Conservation (phyloP, 2,329 filamentous ascomycete species). For the Stachybotrys echinatus region DNA sequence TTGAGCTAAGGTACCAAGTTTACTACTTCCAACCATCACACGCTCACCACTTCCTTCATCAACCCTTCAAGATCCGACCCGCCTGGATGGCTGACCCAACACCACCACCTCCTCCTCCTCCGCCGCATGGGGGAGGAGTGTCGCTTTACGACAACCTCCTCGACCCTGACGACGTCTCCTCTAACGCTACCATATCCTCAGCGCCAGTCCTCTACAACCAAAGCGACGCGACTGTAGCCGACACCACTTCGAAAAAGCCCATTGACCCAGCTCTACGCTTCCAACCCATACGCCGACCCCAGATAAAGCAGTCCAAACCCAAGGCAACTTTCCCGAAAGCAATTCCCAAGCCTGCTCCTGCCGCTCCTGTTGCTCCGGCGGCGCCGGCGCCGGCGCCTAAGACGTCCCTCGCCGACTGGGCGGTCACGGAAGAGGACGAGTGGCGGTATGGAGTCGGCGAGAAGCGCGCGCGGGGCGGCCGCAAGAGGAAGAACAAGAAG, state of each 20-base stretch:
- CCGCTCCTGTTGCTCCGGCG: conserved; percentile 22
- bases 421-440: conserved; percentile 71
- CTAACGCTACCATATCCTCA: conserved; percentile 65
- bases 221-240: conserved; percentile 35
- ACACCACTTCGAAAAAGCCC: conserved; percentile 54
- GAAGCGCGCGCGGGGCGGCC: conserved; percentile 70
- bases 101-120: conserved; percentile 2
- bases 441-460: conserved; percentile 61
- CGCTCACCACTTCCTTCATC: too few relatives aligned
- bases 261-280: conserved; percentile 66
- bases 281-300: conserved; percentile 77
- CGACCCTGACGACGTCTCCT: conserved; percentile 46
- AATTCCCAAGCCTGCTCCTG: conserved; percentile 22
- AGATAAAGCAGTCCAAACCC: conserved; percentile 50
- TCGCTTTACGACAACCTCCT: conserved; percentile 85
- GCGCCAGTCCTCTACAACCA: conserved; percentile 69
- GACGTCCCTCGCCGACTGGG: conserved; percentile 76
- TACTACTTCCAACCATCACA: too few relatives aligned
- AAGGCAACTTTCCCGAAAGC: conserved; percentile 56
- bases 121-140: conserved; percentile 42
- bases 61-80: background rate
- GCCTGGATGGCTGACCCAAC: background rate
- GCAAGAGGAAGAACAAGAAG: conserved; percentile 76
- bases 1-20: too few relatives aligned
- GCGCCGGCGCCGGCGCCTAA: conserved; percentile 45